These are phyloP conservation scores for Nicotiana paniculata DNA, from an alignment of 257 asterid genomes.

Conservation along the genomic window DNA sequence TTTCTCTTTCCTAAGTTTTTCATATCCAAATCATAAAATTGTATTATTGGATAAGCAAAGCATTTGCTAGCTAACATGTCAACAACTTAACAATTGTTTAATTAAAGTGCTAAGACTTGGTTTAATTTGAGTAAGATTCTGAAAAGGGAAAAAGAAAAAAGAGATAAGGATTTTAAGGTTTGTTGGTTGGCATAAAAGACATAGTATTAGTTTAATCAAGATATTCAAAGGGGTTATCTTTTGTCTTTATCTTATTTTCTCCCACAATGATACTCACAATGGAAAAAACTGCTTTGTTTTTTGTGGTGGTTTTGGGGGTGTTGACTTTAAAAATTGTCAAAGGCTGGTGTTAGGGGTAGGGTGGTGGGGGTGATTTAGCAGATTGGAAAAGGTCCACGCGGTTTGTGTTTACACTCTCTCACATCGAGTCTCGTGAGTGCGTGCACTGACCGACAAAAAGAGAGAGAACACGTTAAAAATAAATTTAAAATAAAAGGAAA, in stretches of 20 bases:
- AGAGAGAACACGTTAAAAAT: slow-evolving; percentile 1
- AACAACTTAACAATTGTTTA: slow-evolving; percentile 7
- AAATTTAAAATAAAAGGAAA: not conserved
- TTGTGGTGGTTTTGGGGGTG: slow-evolving; percentile 7
- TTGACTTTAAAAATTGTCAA: slow-evolving; percentile 54
- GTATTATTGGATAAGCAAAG: not conserved
- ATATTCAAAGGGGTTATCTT: slow-evolving; percentile 11
- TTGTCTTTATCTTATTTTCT: not conserved
- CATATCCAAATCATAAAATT: not conserved
- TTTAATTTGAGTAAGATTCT: not conserved
- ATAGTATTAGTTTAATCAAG: not conserved
- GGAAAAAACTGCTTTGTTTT: not conserved
- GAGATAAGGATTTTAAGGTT: not conserved
- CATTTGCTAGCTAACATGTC: slow-evolving; percentile 2
- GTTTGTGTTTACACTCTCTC: slow-evolving; percentile 19
- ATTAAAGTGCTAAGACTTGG: not conserved
- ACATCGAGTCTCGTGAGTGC: slow-evolving; percentile 10
- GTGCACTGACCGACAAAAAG: slow-evolving; percentile 8
- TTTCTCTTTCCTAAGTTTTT: not conserved
- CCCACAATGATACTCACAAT: not conserved
- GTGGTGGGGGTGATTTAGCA: not conserved
- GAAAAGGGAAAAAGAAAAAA: not conserved
- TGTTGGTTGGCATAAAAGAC: not conserved
- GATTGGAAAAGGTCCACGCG: slow-evolving; percentile 53
- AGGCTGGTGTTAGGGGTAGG: not conserved